Percentiles rank a stretch among this genome's conserved stretches.
These are phyloP conservation scores for Ogataea trehaloabstinens DNA, from an alignment of 805 yeast genomes.

Conservation along the genomic window DNA sequence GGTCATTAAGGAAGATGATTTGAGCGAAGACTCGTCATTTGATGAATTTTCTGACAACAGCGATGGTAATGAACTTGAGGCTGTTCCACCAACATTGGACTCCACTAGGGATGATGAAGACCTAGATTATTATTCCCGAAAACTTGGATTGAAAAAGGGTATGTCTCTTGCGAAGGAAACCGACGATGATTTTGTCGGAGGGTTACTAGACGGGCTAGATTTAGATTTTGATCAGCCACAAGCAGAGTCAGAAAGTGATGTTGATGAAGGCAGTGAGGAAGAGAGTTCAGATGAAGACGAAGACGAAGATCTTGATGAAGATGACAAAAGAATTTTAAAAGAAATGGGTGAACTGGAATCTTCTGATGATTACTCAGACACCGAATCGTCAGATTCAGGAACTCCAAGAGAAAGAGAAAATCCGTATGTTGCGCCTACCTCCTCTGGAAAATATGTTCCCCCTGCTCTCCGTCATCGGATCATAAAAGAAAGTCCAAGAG, in stretches of 20 bases:
- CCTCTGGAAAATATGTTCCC: conserved; percentile 64
- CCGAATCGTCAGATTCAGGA: conserved; percentile 10
- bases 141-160: conserved; percentile 65
- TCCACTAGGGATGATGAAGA: conserved; percentile 67
- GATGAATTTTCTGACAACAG: background rate
- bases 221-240: conserved; percentile 35
- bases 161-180: conserved; percentile 48
- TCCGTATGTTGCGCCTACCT: conserved; percentile 68
- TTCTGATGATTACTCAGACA: conserved; percentile 23
- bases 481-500: conserved; percentile 34
- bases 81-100: background rate
- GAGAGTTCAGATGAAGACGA: conserved; percentile 13
- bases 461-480: conserved; percentile 73
- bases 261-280: conserved; percentile 2
- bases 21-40: conserved; percentile 18
- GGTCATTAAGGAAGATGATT: conserved; percentile 28
- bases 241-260: background rate
- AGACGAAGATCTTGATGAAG: conserved; percentile 30
- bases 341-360: conserved; percentile 33
- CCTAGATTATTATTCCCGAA: conserved; percentile 77
- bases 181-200: conserved; percentile 78
- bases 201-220: conserved; percentile 76
- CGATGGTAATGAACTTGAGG: conserved; percentile 6
- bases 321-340: conserved; percentile 27
- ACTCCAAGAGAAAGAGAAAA: conserved; percentile 60